phyloP scores from a whole-genome alignment of 2,329 filamentous ascomycete genomes.

The Taxawa tesnikishii region DNA sequence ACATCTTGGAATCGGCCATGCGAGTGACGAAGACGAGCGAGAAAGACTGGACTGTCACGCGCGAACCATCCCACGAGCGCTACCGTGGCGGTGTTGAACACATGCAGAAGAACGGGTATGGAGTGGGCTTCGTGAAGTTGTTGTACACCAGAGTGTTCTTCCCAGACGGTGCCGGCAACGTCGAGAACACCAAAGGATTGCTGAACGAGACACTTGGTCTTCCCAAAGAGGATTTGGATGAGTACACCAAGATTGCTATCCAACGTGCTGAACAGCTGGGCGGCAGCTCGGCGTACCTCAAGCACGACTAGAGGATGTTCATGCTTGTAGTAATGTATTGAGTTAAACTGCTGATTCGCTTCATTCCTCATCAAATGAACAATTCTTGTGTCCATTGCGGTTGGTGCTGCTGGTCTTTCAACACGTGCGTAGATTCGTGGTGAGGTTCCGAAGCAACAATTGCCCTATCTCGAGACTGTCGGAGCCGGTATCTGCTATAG shows the following conservation, averaged over 20 bases:
- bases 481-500: too few species aligned
- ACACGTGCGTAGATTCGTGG: too few species aligned
- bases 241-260: slow-evolving; percentile 9
- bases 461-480: too few species aligned
- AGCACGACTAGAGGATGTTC: not conserved
- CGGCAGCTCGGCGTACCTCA: not conserved
- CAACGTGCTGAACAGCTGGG: slow-evolving; percentile 1
- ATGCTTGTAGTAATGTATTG: too few species aligned
- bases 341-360: too few species aligned
- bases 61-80: slow-evolving; percentile 24
- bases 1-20: slow-evolving; percentile 23
- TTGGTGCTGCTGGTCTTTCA: too few species aligned
- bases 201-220: slow-evolving; percentile 12
- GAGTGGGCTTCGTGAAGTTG: slow-evolving; percentile 32
- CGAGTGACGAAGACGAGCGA: slow-evolving; percentile 21
- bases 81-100: slow-evolving; percentile 34
- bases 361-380: too few species aligned
- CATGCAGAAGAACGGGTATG: slow-evolving; percentile 30
- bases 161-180: slow-evolving; percentile 13
- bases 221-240: slow-evolving; percentile 13
- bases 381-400: too few species aligned
- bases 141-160: slow-evolving; percentile 46
- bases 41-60: slow-evolving; percentile 22
- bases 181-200: slow-evolving; percentile 20
- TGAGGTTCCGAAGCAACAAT: too few species aligned